Percentiles rank a stretch among this genome's conserved stretches.
Evolutionary conservation across 805 yeast species (phyloP).

Genomic region (Saccharomycopsis synnaedendra): DNA sequence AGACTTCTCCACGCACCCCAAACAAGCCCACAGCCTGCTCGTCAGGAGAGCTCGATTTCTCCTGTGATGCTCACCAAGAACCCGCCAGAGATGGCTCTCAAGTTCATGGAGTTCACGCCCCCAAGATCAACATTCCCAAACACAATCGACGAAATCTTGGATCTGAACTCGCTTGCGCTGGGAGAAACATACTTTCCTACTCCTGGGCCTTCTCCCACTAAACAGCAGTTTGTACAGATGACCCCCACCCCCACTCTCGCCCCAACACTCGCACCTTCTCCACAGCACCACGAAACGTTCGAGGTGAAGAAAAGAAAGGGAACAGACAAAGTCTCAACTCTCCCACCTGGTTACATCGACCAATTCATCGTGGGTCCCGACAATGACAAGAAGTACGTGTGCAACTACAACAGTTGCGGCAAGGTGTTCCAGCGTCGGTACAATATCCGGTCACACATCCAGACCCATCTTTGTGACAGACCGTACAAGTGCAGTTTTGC

Average conservation of each 20-base stretch:
- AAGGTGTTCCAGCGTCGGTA: slow-evolving; percentile 81
- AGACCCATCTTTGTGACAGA: slow-evolving; percentile 89
- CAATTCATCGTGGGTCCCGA: slow-evolving; percentile 75
- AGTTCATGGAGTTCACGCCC: neutral
- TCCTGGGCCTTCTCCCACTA: slow-evolving; percentile 11
- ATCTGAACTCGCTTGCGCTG: neutral
- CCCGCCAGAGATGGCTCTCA: too few relatives aligned
- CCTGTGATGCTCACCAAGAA: too few relatives aligned
- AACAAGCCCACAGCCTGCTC: neutral
- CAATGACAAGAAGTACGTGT: slow-evolving; percentile 55
- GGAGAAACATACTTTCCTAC: slow-evolving; percentile 4
- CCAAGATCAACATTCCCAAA: slow-evolving; percentile 2
- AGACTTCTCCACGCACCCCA: neutral
- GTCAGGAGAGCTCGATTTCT: neutral
- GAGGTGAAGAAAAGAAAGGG: slow-evolving; percentile 18
- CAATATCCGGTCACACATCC: slow-evolving; percentile 90
- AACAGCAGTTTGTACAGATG: slow-evolving; percentile 3
- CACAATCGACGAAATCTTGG: slow-evolving; percentile 1
- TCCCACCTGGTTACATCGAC: slow-evolving; percentile 88
- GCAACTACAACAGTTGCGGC: slow-evolving; percentile 69
- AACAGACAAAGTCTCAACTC: slow-evolving; percentile 35
- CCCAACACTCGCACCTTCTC: slow-evolving; percentile 8
- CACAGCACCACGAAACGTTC: slow-evolving; percentile 3
- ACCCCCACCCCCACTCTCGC: neutral
- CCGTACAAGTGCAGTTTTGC: slow-evolving; percentile 66